A percentile compares a stretch with the other conserved stretches of the same genome.
Evolutionary conservation across 257 asterid genomes (phyloP).

Genomic region (Fraxinus americana): DNA sequence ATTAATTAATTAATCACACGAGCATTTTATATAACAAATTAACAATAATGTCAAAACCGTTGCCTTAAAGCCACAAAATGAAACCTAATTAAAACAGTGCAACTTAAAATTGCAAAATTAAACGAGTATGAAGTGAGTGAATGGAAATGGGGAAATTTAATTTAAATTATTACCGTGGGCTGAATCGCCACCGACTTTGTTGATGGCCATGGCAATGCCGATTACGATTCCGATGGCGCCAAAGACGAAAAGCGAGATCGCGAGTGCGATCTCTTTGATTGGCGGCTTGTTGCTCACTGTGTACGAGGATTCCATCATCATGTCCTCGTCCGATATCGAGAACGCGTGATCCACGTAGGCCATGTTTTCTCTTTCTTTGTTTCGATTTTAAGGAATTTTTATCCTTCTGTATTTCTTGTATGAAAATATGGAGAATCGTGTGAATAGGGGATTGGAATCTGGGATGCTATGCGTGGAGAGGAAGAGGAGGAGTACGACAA

Average conservation of each 20-base stretch:
- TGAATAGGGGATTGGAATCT: background rate
- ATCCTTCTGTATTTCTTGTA: background rate
- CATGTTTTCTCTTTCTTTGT: conserved; percentile 35
- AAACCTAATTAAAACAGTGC: background rate
- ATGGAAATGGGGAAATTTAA: background rate
- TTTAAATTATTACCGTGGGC: conserved; percentile 69
- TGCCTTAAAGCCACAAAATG: background rate
- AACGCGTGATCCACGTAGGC: conserved; percentile 98
- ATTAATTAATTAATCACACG: background rate
- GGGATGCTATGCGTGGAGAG: background rate
- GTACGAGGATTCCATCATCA: conserved; percentile 85
- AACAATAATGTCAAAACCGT: background rate
- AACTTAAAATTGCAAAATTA: no score
- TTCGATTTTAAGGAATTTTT: background rate
- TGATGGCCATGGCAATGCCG: conserved; percentile 80
- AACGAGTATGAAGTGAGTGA: background rate
- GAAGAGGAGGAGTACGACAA: background rate
- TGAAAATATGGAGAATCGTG: background rate
- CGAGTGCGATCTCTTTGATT: conserved; percentile 94
- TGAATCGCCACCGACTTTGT: conserved; percentile 86
- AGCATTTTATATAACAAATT: background rate
- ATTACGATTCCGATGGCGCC: conserved; percentile 75
- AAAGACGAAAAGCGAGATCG: conserved; percentile 80
- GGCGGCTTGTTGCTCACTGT: conserved; percentile 79
- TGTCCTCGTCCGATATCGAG: conserved; percentile 96